A percentile compares a stretch with the other conserved stretches of the same genome.
Evolutionary conservation across 129 eudicot species (phyloP).

Genomic region (Scalesia atractyloides): DNA sequence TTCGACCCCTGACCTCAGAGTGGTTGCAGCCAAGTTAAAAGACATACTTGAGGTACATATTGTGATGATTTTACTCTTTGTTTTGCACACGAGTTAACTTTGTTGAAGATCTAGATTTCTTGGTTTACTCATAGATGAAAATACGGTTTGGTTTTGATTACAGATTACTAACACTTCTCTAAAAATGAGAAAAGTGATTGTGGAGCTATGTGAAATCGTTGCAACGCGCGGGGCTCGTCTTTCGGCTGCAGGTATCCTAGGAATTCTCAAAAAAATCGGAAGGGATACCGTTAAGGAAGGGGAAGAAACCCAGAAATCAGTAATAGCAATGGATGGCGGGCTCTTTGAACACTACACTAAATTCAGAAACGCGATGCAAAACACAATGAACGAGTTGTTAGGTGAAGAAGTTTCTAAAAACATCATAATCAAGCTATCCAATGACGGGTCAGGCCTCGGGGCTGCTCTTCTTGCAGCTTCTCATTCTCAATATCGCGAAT

Average conservation of each 20-base stretch:
- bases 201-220: conserved; percentile 67
- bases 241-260: conserved; percentile 87
- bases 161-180: conserved; percentile 75
- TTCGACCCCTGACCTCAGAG: conserved; percentile 76
- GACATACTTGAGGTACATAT: conserved; percentile 68
- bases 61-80: neutral
- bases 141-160: neutral
- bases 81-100: neutral
- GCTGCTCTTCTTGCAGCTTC: conserved; percentile 97
- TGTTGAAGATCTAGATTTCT: too few relatives aligned
- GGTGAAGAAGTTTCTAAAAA: conserved; percentile 56
- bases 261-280: conserved; percentile 73
- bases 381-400: conserved; percentile 61
- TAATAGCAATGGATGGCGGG: conserved; percentile 89
- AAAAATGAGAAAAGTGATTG: conserved; percentile 63
- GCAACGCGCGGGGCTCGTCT: conserved; percentile 93
- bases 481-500: conserved; percentile 75
- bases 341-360: conserved; percentile 86
- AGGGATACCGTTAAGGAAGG: conserved; percentile 58
- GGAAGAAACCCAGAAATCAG: conserved; percentile 52
- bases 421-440: conserved; percentile 55
- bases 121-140: too few relatives aligned
- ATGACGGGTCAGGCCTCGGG: conserved; percentile 93
- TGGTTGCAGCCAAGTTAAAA: conserved; percentile 74
- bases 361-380: conserved; percentile 60